Evolutionary conservation across 495 filamentous ascomycete genomes (phyloP).

Genomic region (Eremomyces bilateralis): DNA sequence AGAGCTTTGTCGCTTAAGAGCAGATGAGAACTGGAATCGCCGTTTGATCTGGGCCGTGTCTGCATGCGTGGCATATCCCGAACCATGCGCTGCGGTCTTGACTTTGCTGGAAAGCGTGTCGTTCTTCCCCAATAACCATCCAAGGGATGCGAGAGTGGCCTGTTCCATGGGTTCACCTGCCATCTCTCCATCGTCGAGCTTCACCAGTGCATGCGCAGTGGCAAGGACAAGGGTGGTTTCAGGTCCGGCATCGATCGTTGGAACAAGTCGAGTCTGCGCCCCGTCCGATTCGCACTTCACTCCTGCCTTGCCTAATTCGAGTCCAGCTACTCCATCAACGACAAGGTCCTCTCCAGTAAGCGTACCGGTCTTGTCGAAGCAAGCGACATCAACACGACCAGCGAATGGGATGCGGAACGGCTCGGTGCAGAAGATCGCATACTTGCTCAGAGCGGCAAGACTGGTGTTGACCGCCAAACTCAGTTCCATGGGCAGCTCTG

Average conservation of each 20-base stretch:
- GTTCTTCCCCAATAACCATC: constrained; percentile 76
- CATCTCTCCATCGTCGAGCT: constrained; percentile 87
- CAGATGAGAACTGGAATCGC: constrained; percentile 95
- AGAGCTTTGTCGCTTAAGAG: constrained; percentile 87
- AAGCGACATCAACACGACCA: constrained; percentile 86
- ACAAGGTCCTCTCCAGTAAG: constrained; percentile 93
- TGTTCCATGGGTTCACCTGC: constrained; percentile 99
- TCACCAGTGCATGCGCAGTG: constrained; percentile 87
- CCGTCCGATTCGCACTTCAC: constrained; percentile 56
- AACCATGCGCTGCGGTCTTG: constrained; percentile 24
- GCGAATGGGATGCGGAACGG: constrained; percentile 98
- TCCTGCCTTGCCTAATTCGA: constrained; percentile 43
- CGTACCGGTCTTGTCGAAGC: constrained; percentile 98
- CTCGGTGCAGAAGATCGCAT: constrained; percentile 95
- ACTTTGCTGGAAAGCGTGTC: constrained; percentile 51
- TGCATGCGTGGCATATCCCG: constrained; percentile 15
- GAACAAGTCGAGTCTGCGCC: constrained; percentile 49
- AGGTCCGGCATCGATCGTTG: constrained; percentile 39
- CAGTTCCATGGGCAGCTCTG: constrained; percentile 95
- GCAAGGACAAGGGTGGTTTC: constrained; percentile 87
- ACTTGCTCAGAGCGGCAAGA: constrained; percentile 80
- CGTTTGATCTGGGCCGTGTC: constrained; percentile 78
- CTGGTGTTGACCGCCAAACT: constrained; percentile 97
- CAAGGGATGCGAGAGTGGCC: constrained; percentile 69
- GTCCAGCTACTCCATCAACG: constrained; percentile 88